Evolutionary conservation across 441 rosid genomes (phyloP).

Genomic region (Mallotus japonicus): DNA sequence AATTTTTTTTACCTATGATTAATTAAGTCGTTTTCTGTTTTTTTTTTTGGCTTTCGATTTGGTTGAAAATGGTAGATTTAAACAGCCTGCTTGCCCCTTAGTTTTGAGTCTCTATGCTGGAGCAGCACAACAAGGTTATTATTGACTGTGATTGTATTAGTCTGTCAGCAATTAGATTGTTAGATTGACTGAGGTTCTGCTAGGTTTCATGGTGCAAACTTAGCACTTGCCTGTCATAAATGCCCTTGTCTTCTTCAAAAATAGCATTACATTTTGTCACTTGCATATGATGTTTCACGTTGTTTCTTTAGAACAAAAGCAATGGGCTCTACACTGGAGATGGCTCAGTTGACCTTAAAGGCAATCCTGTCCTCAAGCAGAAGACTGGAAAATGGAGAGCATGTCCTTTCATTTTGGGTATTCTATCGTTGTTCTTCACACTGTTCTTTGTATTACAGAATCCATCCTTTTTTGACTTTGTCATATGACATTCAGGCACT

Average conservation of each 20-base stretch:
- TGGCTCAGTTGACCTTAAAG: slow-evolving; percentile 56
- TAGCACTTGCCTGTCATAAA: too few species aligned
- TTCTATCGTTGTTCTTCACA: slow-evolving; percentile 2
- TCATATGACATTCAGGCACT: slow-evolving; percentile 40
- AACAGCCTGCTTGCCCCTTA: too few species aligned
- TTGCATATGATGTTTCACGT: background rate
- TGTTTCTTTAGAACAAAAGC: slow-evolving; percentile 34
- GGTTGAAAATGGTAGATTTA: too few species aligned
- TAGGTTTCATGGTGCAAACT: too few species aligned
- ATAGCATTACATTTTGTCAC: background rate
- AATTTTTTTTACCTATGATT: too few species aligned
- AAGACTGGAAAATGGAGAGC: slow-evolving; percentile 71
- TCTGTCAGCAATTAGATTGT: too few species aligned
- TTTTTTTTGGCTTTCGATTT: too few species aligned
- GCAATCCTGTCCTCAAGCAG: slow-evolving; percentile 54
- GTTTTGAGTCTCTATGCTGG: too few species aligned
- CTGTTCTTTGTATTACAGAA: background rate
- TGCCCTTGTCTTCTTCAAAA: background rate
- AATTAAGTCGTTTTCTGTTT: too few species aligned
- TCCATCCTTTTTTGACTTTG: slow-evolving; percentile 3
- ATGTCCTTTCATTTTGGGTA: slow-evolving; percentile 66
- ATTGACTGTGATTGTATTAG: too few species aligned
- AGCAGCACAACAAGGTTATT: too few species aligned
- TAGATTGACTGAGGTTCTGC: too few species aligned
- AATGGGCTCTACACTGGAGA: slow-evolving; percentile 50